These are phyloP conservation scores for Coelastrella sp. DNA, from an alignment of 139 green algal species.

Conservation along the genomic window DNA sequence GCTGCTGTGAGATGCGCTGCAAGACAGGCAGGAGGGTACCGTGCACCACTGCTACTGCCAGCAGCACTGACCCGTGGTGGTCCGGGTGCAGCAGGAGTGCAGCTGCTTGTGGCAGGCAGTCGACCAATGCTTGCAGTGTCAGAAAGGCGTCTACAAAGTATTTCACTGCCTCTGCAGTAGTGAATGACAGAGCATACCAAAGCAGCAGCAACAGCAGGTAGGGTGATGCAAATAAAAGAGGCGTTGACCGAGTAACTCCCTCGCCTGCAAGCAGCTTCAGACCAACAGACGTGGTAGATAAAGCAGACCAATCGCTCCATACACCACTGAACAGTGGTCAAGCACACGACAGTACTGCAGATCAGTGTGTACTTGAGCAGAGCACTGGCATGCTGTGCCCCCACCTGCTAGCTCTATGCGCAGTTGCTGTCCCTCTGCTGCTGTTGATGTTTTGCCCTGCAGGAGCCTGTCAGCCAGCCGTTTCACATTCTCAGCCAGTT, in stretches of 20 bases:
- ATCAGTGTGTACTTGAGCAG: no score
- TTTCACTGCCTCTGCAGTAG: constrained; percentile 62
- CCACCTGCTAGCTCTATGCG: constrained; percentile 51
- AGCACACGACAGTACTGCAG: no score
- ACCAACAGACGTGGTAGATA: neutral
- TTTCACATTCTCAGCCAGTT: constrained; percentile 19
- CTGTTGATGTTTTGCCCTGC: constrained; percentile 5
- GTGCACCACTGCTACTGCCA: constrained; percentile 53
- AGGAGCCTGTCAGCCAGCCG: constrained; percentile 21
- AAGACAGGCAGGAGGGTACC: constrained; percentile 62
- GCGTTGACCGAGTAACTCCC: neutral
- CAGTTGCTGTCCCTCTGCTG: constrained; percentile 1
- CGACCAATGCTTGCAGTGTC: constrained; percentile 73
- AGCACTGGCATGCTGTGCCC: neutral
- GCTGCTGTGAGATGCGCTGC: constrained; percentile 35
- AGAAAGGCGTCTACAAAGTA: constrained; percentile 78
- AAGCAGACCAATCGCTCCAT: neutral
- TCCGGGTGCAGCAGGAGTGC: constrained; percentile 57
- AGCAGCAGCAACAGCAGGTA: neutral
- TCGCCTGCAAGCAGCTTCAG: neutral
- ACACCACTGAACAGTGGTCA: no score
- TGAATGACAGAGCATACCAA: neutral
- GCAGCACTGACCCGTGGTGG: constrained; percentile 49
- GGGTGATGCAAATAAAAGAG: neutral
- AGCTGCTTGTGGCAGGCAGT: constrained; percentile 56